These are phyloP conservation scores for Lachnellula hyalina DNA, from an alignment of 2,329 filamentous ascomycete genomes.

Conservation along the genomic window DNA sequence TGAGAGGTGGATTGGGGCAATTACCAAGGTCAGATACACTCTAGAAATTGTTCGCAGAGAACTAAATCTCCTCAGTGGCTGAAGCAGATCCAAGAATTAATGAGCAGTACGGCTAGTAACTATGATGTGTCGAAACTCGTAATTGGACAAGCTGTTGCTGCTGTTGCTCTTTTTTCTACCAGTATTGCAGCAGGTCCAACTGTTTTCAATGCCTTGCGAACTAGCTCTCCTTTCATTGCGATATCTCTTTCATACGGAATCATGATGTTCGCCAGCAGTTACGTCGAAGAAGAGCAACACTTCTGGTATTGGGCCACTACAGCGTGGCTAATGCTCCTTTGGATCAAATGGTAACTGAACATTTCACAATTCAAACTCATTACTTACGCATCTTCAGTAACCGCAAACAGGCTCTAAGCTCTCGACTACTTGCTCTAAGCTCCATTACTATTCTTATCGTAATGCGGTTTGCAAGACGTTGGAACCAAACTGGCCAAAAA, in stretches of 20 bases:
- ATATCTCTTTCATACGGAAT: conserved; percentile 61
- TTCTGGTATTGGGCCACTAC: conserved; percentile 94
- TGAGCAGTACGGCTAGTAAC: conserved; percentile 89
- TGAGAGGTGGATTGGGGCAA: conserved; percentile 38
- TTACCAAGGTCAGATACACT: conserved; percentile 36
- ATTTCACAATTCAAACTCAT: not conserved
- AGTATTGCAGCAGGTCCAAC: conserved; percentile 37
- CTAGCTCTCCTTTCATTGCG: conserved; percentile 41
- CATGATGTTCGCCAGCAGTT: conserved; percentile 98
- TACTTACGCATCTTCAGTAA: conserved; percentile 21
- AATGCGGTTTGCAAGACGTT: conserved; percentile 66
- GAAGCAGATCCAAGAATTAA: conserved; percentile 56
- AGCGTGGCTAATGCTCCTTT: conserved; percentile 58
- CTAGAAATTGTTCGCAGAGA: not conserved
- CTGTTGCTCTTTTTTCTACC: conserved; percentile 31
- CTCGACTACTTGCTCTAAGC: conserved; percentile 14
- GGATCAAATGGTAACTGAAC: conserved; percentile 36
- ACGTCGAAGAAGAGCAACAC: conserved; percentile 96
- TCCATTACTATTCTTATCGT: conserved; percentile 49
- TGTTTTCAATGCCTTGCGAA: conserved; percentile 31
- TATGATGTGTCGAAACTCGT: conserved; percentile 68
- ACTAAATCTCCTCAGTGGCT: conserved; percentile 33
- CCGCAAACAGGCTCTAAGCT: conserved; percentile 13
- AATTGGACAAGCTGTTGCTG: conserved; percentile 38
- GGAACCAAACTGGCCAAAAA: conserved; percentile 98